Conservation (phyloP, 192 early-diverging fungal genomes). For the Coemansia aciculifera region DNA sequence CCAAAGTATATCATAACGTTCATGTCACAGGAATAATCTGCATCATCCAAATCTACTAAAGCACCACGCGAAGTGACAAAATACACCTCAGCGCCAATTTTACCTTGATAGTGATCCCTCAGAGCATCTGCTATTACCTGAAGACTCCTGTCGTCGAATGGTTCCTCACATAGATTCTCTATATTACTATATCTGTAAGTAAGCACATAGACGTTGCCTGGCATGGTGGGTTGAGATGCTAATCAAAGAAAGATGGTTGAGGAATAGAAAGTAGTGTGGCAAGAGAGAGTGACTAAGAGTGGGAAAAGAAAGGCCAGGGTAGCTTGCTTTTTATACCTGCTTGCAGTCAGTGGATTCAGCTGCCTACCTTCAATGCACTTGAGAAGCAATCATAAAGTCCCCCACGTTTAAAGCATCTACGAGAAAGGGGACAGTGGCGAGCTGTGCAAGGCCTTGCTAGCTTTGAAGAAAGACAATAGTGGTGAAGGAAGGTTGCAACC, state of each 20-base stretch:
- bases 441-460: too few relatives aligned
- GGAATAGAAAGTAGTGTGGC: not conserved
- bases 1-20: not conserved
- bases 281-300: not conserved
- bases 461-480: too few relatives aligned
- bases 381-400: too few relatives aligned
- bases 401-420: too few relatives aligned
- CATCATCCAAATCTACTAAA: not conserved
- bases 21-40: not conserved
- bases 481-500: too few relatives aligned
- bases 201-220: not conserved
- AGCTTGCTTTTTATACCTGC: not conserved
- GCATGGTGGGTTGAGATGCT: not conserved
- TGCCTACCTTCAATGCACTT: too few relatives aligned
- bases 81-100: not conserved
- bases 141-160: not conserved
- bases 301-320: not conserved
- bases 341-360: not conserved
- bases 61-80: not conserved
- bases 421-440: too few relatives aligned
- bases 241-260: not conserved
- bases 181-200: not conserved
- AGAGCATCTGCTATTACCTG: not conserved
- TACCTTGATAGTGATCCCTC: not conserved
- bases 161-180: not conserved